phyloP scores from a whole-genome alignment of 495 filamentous ascomycete species.

The Tuber aestivum region DNA sequence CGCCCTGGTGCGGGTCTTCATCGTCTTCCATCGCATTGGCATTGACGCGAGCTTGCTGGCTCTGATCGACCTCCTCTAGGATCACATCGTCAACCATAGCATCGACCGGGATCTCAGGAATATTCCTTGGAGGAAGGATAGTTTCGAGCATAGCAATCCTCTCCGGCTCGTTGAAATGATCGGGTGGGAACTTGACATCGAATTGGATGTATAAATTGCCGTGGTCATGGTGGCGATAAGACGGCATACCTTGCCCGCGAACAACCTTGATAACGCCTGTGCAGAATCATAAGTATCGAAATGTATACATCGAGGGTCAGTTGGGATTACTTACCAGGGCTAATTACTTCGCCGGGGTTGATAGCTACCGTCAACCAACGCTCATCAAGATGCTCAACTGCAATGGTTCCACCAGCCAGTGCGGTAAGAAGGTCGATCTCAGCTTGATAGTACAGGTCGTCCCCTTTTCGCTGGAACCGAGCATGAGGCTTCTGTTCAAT shows the following conservation, averaged over 20 bases:
- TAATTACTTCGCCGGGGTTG: slow-evolving; percentile 85
- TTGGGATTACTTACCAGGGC: slow-evolving; percentile 63
- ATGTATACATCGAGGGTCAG: slow-evolving; percentile 11
- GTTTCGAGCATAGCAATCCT: slow-evolving; percentile 64
- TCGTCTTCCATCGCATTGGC: slow-evolving; percentile 69
- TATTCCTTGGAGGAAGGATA: slow-evolving; percentile 67
- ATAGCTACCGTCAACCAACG: slow-evolving; percentile 91
- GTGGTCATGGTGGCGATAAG: slow-evolving; percentile 87
- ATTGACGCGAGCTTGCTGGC: slow-evolving; percentile 65
- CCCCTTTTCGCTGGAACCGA: slow-evolving; percentile 90
- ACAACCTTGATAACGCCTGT: slow-evolving; percentile 87
- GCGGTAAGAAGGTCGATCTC: slow-evolving; percentile 96
- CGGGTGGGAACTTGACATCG: slow-evolving; percentile 88
- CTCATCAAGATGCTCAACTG: slow-evolving; percentile 94
- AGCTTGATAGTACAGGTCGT: slow-evolving; percentile 91
- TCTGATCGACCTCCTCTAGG: slow-evolving; percentile 75
- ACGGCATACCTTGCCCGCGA: slow-evolving; percentile 96
- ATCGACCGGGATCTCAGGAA: slow-evolving; percentile 59
- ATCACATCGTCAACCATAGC: slow-evolving; percentile 72
- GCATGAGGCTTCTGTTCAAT: slow-evolving; percentile 97
- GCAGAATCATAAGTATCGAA: slow-evolving; percentile 24
- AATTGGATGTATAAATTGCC: slow-evolving; percentile 98
- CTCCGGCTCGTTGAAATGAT: slow-evolving; percentile 53
- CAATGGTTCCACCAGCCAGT: slow-evolving; percentile 78
- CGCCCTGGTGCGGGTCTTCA: slow-evolving; percentile 74